Evolutionary conservation across 805 yeast genomes (phyloP).

Genomic region (Lipomyces spencermartinsiae): DNA sequence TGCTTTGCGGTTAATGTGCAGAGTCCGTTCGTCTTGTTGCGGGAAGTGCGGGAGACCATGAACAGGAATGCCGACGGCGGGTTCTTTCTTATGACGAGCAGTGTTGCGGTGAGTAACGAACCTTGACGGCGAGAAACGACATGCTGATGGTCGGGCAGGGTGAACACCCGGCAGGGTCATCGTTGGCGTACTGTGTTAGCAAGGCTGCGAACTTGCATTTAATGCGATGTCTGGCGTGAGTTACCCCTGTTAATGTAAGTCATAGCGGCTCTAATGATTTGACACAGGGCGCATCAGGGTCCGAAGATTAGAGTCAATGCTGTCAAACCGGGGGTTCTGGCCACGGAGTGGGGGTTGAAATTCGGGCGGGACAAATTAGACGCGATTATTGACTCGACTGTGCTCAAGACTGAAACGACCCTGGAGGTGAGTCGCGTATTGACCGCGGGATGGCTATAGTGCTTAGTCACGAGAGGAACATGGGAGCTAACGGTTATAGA

Average conservation of each 20-base stretch:
- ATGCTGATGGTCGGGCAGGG: constrained; percentile 33
- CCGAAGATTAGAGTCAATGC: constrained; percentile 39
- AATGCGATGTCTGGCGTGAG: constrained; percentile 42
- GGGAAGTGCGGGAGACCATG: constrained; percentile 20
- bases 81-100: constrained; percentile 30
- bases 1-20: constrained; percentile 38
- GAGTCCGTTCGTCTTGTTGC: constrained; percentile 30
- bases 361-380: constrained; percentile 41
- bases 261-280: not conserved
- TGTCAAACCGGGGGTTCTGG: constrained; percentile 39
- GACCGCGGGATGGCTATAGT: not conserved
- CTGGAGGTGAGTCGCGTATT: constrained; percentile 19
- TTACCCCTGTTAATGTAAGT: not conserved
- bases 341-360: constrained; percentile 43
- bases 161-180: constrained; percentile 40
- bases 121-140: not conserved
- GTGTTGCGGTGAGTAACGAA: constrained; percentile 21
- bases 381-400: constrained; percentile 18
- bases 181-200: constrained; percentile 50
- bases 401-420: constrained; percentile 19
- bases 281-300: constrained; percentile 29
- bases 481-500: constrained; percentile 28
- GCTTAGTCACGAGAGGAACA: not conserved
- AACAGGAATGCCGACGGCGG: constrained; percentile 30
- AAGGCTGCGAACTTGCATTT: constrained; percentile 46